Evolutionary conservation across 192 early-diverging fungal genomes (phyloP).

Genomic region (Chytriomyces confervae): DNA sequence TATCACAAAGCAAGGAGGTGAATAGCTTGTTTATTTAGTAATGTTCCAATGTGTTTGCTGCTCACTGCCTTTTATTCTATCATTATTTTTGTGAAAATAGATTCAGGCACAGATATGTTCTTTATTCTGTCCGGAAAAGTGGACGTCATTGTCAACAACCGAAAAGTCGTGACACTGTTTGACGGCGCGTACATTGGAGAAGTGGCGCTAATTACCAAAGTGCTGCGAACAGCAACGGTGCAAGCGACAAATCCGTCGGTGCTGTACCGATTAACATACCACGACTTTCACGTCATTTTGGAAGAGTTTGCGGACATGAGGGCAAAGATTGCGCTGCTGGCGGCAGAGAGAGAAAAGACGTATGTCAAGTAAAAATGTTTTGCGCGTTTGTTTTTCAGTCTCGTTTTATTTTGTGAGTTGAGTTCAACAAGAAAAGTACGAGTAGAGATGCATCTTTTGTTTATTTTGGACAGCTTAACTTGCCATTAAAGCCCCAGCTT

Average conservation of each 20-base stretch:
- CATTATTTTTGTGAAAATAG: background rate
- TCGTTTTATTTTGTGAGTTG: too few relatives aligned
- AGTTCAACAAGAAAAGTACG: too few relatives aligned
- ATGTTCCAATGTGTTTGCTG: too few relatives aligned
- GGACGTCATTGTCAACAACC: slow-evolving; percentile 31
- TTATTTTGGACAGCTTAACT: background rate
- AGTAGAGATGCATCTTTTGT: background rate
- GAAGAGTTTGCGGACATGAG: slow-evolving; percentile 21
- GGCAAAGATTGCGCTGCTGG: slow-evolving; percentile 6
- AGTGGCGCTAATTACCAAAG: background rate
- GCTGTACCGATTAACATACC: slow-evolving; percentile 10
- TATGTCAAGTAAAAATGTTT: too few relatives aligned
- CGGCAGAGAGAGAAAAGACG: slow-evolving; percentile 12
- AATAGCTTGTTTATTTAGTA: background rate
- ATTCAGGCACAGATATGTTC: slow-evolving; percentile 54
- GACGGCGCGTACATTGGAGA: slow-evolving; percentile 1
- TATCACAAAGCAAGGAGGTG: slow-evolving; percentile 34
- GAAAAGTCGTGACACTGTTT: slow-evolving; percentile 13
- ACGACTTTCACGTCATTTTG: slow-evolving; percentile 11
- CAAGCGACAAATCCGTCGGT: slow-evolving; percentile 19
- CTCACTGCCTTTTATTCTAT: too few relatives aligned
- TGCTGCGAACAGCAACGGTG: background rate
- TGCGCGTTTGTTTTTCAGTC: too few relatives aligned
- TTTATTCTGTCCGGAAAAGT: slow-evolving; percentile 40
- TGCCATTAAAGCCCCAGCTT: background rate